These are phyloP conservation scores for Pontederia crassipes DNA, from an alignment of 176 grass and related monocot species.

Conservation along the genomic window DNA sequence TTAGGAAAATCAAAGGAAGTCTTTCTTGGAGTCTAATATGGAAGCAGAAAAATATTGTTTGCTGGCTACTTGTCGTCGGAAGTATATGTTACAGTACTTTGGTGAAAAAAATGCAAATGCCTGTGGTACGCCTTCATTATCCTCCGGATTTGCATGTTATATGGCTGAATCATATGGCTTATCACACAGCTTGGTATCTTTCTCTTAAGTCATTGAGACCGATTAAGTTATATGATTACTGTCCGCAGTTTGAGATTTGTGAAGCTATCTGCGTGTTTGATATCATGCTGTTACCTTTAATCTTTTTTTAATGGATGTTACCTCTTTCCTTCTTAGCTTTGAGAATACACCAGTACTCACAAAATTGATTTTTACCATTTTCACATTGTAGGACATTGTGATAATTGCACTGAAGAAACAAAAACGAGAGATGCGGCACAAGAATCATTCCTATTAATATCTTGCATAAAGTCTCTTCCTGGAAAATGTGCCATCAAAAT, in stretches of 20 bases:
- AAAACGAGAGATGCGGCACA: constrained; percentile 68
- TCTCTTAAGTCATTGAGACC: neutral
- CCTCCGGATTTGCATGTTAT: no score
- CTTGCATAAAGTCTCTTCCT: constrained; percentile 75
- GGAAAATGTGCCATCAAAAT: constrained; percentile 78
- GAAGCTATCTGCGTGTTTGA: neutral
- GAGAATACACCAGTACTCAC: neutral
- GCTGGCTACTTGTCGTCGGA: constrained; percentile 59
- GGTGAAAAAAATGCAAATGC: constrained; percentile 39
- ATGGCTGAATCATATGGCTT: no score
- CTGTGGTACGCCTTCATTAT: constrained; percentile 54
- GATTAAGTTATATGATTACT: neutral
- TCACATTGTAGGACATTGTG: constrained; percentile 53
- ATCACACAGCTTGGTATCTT: neutral
- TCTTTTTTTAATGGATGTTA: no score
- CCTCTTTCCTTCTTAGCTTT: no score
- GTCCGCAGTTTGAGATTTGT: neutral
- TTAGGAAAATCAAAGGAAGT: constrained; percentile 55
- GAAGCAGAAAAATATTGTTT: constrained; percentile 85
- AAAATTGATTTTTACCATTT: constrained; percentile 18
- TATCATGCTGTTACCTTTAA: neutral
- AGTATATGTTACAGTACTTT: constrained; percentile 84
- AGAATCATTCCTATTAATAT: constrained; percentile 79
- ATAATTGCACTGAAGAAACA: constrained; percentile 62
- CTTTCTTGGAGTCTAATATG: constrained; percentile 83